Evolutionary conservation across 1,139 yeast species (phyloP).

Genomic region (Saccharomyces hybrid): DNA sequence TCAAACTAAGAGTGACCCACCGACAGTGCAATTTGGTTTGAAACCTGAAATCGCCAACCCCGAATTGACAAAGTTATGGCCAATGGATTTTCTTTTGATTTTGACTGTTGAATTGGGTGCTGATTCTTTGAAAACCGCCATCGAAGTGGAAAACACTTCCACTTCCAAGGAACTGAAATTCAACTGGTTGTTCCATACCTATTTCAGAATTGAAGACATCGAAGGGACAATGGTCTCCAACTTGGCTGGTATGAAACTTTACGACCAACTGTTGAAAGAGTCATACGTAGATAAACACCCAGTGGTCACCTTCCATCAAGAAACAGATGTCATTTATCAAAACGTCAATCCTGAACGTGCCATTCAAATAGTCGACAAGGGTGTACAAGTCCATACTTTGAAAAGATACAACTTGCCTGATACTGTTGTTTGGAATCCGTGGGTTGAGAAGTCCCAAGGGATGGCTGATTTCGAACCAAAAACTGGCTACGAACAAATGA

Average conservation of each 20-base stretch:
- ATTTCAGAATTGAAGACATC: constrained; percentile 66
- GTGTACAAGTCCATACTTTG: constrained; percentile 61
- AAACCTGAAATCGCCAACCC: constrained; percentile 71
- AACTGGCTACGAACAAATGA: constrained; percentile 73
- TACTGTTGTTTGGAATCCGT: constrained; percentile 96
- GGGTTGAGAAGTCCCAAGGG: constrained; percentile 70
- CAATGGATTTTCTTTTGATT: constrained; percentile 67
- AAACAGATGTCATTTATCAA: constrained; percentile 77
- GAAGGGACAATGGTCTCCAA: constrained; percentile 72
- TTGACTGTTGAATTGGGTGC: constrained; percentile 53
- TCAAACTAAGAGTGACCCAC: constrained; percentile 52
- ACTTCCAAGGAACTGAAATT: constrained; percentile 53
- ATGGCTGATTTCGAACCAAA: constrained; percentile 89
- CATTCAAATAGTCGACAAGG: constrained; percentile 59
- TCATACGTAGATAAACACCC: constrained; percentile 65
- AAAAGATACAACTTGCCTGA: constrained; percentile 67
- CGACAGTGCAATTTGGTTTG: constrained; percentile 80
- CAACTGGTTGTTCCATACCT: constrained; percentile 95
- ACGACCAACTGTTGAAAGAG: constrained; percentile 63
- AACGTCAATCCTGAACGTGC: constrained; percentile 47
- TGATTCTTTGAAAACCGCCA: constrained; percentile 53
- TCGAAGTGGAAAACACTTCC: constrained; percentile 72
- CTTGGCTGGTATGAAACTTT: constrained; percentile 59
- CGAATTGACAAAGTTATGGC: constrained; percentile 51
- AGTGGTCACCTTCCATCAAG: constrained; percentile 65